Evolutionary conservation across 1,284 basidiomycete species (phyloP).

Genomic region (Macrocystidia cucumis): DNA sequence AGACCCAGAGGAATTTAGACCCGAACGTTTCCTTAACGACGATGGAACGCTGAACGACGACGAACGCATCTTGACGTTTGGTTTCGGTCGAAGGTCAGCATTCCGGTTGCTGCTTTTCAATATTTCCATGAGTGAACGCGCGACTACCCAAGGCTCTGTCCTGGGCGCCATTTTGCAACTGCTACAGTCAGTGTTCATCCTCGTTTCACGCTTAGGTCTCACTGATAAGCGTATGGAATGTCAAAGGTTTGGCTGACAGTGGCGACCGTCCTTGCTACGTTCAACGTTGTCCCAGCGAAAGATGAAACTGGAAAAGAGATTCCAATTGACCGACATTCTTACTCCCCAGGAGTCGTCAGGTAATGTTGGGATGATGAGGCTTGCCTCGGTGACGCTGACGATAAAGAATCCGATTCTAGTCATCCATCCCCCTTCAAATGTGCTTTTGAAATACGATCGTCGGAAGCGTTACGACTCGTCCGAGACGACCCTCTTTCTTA

Average conservation of each 20-base stretch:
- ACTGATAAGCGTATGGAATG: slow-evolving; percentile 8
- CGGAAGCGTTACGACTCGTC: too few relatives aligned
- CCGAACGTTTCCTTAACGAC: slow-evolving; percentile 18
- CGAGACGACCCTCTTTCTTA: too few relatives aligned
- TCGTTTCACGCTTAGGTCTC: background rate
- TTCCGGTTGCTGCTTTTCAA: background rate
- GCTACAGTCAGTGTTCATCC: slow-evolving; percentile 8
- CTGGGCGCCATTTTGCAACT: slow-evolving; percentile 12
- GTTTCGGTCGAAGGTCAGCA: slow-evolving; percentile 17
- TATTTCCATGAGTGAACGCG: background rate
- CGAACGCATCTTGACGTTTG: slow-evolving; percentile 10
- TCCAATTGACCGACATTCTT: too few relatives aligned
- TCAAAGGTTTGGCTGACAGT: slow-evolving; percentile 17
- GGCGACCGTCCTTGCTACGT: slow-evolving; percentile 15
- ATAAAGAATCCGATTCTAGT: too few relatives aligned
- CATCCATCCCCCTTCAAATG: too few relatives aligned
- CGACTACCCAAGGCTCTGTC: slow-evolving; percentile 15
- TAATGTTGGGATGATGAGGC: too few relatives aligned
- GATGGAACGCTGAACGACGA: slow-evolving; percentile 15
- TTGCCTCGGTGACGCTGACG: too few relatives aligned
- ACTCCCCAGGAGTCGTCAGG: too few relatives aligned
- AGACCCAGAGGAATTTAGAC: slow-evolving; percentile 15
- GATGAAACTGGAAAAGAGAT: slow-evolving; percentile 17
- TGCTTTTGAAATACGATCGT: too few relatives aligned
- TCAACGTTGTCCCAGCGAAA: slow-evolving; percentile 17